These are phyloP conservation scores for Tillandsia fasciculata DNA, from an alignment of 176 grass and related monocot genomes.

Conservation along the genomic window DNA sequence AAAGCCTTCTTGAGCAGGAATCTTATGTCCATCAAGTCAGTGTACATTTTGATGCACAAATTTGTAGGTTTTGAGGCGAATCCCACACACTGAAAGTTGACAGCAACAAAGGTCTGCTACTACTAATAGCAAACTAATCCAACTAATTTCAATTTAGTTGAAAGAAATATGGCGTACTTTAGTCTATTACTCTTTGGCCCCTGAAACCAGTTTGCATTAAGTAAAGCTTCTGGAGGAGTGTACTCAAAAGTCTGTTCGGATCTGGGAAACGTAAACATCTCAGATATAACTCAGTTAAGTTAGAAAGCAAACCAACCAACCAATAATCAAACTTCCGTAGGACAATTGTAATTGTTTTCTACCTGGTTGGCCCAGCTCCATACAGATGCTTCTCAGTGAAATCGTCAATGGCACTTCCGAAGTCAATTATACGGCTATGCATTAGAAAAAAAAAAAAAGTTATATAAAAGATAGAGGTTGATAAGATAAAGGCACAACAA, in stretches of 20 bases:
- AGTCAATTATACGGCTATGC: constrained; percentile 82
- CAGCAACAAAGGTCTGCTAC: neutral
- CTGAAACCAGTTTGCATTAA: constrained; percentile 86
- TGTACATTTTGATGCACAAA: no score
- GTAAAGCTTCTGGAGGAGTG: constrained; percentile 86
- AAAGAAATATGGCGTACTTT: constrained; percentile 47
- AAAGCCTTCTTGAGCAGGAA: no score
- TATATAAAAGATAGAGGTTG: neutral
- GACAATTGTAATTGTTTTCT: neutral
- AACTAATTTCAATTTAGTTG: constrained; percentile 9
- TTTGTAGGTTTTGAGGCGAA: no score
- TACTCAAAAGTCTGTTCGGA: constrained; percentile 97
- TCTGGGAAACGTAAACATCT: constrained; percentile 28
- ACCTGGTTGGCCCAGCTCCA: constrained; percentile 79
- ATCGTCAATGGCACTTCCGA: constrained; percentile 97
- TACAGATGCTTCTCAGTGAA: constrained; percentile 92
- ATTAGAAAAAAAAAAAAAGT: neutral
- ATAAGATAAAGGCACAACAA: constrained; percentile 1
- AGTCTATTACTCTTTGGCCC: constrained; percentile 60
- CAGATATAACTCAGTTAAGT: constrained; percentile 12
- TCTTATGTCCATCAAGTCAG: no score
- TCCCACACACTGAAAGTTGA: neutral
- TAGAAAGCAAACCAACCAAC: neutral
- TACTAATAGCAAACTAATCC: neutral
- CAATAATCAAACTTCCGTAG: neutral